These are phyloP conservation scores for Suillus bovinus DNA, from an alignment of 768 basidiomycete species.

Conservation along the genomic window DNA sequence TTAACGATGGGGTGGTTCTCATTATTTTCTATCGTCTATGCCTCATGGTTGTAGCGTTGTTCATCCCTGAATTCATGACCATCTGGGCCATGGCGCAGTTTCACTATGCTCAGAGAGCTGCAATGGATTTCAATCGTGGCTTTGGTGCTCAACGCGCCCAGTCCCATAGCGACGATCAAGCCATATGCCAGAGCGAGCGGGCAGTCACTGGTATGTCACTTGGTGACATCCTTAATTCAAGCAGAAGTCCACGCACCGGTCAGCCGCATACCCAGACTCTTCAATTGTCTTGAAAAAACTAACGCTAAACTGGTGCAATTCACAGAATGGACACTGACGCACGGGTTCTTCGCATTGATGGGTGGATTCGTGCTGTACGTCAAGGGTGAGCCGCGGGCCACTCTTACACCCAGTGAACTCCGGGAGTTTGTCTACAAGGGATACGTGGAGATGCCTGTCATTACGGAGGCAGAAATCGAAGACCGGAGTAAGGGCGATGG, in stretches of 20 bases:
- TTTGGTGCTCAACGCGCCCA: no score
- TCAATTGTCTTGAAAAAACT: neutral
- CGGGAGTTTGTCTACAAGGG: conserved; percentile 7
- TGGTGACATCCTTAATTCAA: no score
- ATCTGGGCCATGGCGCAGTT: no score
- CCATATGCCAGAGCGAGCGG: no score
- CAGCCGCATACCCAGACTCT: neutral
- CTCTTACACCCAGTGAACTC: neutral
- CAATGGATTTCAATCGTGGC: no score
- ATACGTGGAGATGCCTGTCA: conserved; percentile 10
- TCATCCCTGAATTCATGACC: no score
- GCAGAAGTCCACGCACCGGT: neutral
- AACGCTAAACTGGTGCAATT: neutral
- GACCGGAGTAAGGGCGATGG: conserved; percentile 35
- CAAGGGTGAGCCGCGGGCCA: neutral
- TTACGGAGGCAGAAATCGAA: conserved; percentile 21
- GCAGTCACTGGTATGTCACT: no score
- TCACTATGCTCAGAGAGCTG: no score
- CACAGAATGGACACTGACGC: neutral
- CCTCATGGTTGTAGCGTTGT: no score
- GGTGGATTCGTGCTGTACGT: neutral
- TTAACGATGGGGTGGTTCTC: no score
- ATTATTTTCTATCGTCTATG: no score
- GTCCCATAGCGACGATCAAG: no score
- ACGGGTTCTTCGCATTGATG: neutral